Evolutionary conservation across 2,329 filamentous ascomycete species (phyloP), one percentile per base, ranked within the genome.

Genomic region (Fusarium anguioides): DNA sequence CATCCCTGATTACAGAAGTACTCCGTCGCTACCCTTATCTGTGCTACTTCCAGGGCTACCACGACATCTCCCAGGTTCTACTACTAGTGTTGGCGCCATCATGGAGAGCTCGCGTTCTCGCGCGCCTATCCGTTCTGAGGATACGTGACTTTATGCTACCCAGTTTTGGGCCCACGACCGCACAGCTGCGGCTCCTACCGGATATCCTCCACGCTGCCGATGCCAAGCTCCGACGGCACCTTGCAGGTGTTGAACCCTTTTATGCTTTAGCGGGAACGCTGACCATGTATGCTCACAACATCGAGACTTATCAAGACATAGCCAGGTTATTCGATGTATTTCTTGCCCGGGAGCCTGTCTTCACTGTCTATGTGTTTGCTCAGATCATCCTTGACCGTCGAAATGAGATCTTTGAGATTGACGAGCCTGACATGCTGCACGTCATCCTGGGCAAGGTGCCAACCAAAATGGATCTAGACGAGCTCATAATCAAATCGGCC

Each of bases 81-180:
- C 86, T 98, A 37, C 86, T 99, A 15, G 94, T 97, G 12, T 84
- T 99, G 6, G 90, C 90, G 1, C 81, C 87, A 11, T 74, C 83
- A 21, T 76, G 83, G 52, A 89, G 92, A 17, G 82, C 85, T 18
- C 78, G 83, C 8, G 88, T 90, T 17, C 87, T 96, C 29, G 86
- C 91, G 31, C 91, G 92, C n/a, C 88, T 99, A 59, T 97, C 94
- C 5, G 84, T 94, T 29, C 86, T 98, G 41, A 91, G 94, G 51
- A 97, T 99, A 75, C 89, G 96, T 64, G 96, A 99, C 80, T 99
- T 97, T 78, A 97, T 99, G 96, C 88, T 99, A 12, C 94, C 95
- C 10, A 93, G 89, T 37, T 87, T 99, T 41, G 83, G 87, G 15
- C 93, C 94, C 5, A 93, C 94, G 21, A 83, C 96, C 46, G 85